Evolutionary conservation across 176 grass and related monocot species (phyloP), one percentile per base, ranked within the genome.

Genomic region (Oryza punctata): DNA sequence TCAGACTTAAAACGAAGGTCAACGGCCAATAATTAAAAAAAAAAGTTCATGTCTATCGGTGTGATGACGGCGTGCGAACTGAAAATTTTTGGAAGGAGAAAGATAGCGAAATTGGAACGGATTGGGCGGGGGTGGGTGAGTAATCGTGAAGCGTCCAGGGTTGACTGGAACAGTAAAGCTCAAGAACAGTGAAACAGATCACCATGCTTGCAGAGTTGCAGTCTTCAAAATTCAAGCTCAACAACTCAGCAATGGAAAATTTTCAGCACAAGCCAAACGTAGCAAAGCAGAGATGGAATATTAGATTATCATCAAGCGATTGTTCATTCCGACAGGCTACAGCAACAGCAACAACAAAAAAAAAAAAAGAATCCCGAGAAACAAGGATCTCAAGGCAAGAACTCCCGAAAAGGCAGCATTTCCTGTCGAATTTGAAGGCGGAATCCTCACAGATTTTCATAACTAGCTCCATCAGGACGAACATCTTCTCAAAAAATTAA

Each of bases 31-130:
- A 45, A 37, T 63, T 37, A 25, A 9, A 75, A 30, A 13, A 52
- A 18, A 19, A 35, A 35, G 33, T 7, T 57, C 52, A 57, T 57
- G 6, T 8, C 7, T 6, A 57, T 78, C 6, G 32, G 32, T 33
- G 30, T 9, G 52, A 57, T n/a, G 52, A 57, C 21, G 67, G 26
- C 44, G 28, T 66, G 84, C 67, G 65, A 61, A 74, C 85, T 11
- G 75, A 12, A 32, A 47, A 33, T 33, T 1, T 67, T 35, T 73
- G 32, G 46, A 64, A 26, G 35, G 50, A 21, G 52, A 57, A 15
- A 70, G 65, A 50, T 29, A 15, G 26, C 10, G 38, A 11, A 30
- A 6, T 69, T 57, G 65, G 84, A 80, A 65, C 67, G 50, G 46
- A 47, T 47, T 46, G 44, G 44, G 35, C 6, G 35, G 32, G 28